Percentiles rank a stretch among this genome's conserved stretches.
Evolutionary conservation across 2,329 filamentous ascomycete species (phyloP).

Genomic region (Hypoxylon sp.): DNA sequence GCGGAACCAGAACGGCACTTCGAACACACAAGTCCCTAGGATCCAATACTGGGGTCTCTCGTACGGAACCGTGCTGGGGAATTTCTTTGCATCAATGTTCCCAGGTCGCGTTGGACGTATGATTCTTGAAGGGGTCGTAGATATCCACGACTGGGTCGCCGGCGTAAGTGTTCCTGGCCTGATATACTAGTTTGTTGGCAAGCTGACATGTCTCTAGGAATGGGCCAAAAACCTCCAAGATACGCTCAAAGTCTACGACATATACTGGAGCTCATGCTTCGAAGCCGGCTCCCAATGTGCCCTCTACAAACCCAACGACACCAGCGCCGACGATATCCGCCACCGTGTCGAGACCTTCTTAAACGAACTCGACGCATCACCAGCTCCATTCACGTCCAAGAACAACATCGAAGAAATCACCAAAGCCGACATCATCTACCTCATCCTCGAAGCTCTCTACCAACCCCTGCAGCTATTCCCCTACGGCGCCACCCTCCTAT

Average conservation of each 20-base stretch:
- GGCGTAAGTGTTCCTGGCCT: constrained; percentile 47
- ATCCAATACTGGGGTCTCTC: constrained; percentile 65
- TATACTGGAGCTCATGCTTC: constrained; percentile 57
- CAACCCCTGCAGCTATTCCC: constrained; percentile 44
- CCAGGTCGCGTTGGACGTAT: constrained; percentile 58
- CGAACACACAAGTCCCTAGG: constrained; percentile 19
- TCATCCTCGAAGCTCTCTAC: constrained; percentile 53
- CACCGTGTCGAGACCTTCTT: constrained; percentile 53
- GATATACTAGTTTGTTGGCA: neutral
- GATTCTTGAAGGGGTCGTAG: constrained; percentile 57
- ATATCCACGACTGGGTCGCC: constrained; percentile 55
- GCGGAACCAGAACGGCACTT: constrained; percentile 18
- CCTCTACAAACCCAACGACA: constrained; percentile 49
- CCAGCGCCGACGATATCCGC: constrained; percentile 49
- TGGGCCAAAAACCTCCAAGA: constrained; percentile 57
- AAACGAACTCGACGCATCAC: constrained; percentile 48
- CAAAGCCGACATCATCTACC: constrained; percentile 49
- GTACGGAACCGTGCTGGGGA: constrained; percentile 61
- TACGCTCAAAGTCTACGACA: constrained; percentile 53
- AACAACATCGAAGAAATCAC: constrained; percentile 50
- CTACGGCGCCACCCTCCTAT: constrained; percentile 32
- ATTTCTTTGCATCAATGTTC: constrained; percentile 60
- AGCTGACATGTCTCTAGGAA: constrained; percentile 35
- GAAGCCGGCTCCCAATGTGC: constrained; percentile 50
- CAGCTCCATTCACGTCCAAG: constrained; percentile 44